Conservation (phyloP, 2,329 filamentous ascomycete genomes). For the Piedraia hortae region DNA sequence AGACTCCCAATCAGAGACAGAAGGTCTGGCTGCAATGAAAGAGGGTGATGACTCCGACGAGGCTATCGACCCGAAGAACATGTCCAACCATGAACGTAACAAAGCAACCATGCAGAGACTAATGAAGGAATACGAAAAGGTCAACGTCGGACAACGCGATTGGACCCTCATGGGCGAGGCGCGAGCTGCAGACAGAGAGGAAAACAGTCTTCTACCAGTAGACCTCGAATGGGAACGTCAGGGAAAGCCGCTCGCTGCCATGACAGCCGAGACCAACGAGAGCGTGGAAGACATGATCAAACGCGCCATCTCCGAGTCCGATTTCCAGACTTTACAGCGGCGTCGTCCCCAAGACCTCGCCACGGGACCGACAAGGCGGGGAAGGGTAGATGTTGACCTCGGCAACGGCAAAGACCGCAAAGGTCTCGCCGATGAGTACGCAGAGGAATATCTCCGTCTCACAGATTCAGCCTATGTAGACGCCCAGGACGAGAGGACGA, state of each 20-base stretch:
- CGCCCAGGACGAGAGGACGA: constrained; percentile 54
- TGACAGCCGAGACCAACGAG: constrained; percentile 74
- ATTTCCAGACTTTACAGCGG: constrained; percentile 77
- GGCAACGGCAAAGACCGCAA: constrained; percentile 73
- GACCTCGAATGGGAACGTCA: constrained; percentile 88
- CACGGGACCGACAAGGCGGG: constrained; percentile 34
- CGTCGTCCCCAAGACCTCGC: constrained; percentile 49
- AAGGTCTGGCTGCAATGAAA: constrained; percentile 55
- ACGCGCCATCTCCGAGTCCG: constrained; percentile 59
- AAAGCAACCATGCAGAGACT: constrained; percentile 70
- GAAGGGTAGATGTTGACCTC: constrained; percentile 38
- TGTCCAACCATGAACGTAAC: constrained; percentile 64
- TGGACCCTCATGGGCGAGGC: constrained; percentile 85
- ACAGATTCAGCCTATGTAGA: constrained; percentile 59
- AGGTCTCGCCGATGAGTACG: constrained; percentile 75
- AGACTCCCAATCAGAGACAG: too few species aligned
- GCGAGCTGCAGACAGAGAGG: constrained; percentile 47
- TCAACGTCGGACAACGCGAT: constrained; percentile 64
- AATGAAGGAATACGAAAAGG: constrained; percentile 72
- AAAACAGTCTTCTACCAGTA: constrained; percentile 81
- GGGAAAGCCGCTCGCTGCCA: constrained; percentile 81
- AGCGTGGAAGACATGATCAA: constrained; percentile 87
- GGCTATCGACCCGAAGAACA: constrained; percentile 40
- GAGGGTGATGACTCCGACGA: constrained; percentile 29
- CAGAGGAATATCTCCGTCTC: constrained; percentile 62